Conservation (phyloP, 345 rosid species). For the Alliaria petiolata region DNA sequence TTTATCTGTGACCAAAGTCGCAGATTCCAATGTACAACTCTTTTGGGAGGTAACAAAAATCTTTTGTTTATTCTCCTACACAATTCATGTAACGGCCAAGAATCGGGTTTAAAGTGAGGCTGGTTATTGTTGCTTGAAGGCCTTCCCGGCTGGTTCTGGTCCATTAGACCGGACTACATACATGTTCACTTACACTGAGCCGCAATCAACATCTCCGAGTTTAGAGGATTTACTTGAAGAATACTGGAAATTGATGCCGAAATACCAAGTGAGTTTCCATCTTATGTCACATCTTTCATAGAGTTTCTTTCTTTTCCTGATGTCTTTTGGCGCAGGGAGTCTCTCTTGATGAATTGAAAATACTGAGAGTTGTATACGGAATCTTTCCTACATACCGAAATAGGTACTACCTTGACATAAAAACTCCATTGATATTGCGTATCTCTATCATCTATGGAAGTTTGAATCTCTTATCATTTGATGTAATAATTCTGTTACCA, state of each 20-base stretch:
- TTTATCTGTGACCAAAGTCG: constrained; percentile 60
- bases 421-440: not conserved
- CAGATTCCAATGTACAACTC: constrained; percentile 64
- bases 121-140: constrained; percentile 42
- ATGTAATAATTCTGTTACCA: constrained; percentile 10
- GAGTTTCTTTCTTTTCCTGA: not conserved
- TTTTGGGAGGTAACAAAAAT: constrained; percentile 82
- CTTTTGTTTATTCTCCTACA: not conserved
- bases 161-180: constrained; percentile 89
- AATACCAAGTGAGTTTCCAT: constrained; percentile 63
- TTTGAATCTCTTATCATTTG: constrained; percentile 8
- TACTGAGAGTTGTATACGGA: constrained; percentile 81
- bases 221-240: constrained; percentile 83
- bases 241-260: constrained; percentile 88
- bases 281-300: not conserved
- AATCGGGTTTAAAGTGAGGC: not conserved
- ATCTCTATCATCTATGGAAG: not conserved
- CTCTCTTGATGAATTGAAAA: constrained; percentile 64
- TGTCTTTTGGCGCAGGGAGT: constrained; percentile 50
- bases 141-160: constrained; percentile 96
- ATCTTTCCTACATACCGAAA: constrained; percentile 84
- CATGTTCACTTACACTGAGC: constrained; percentile 90
- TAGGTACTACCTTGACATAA: constrained; percentile 46
- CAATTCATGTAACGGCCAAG: not conserved
- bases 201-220: constrained; percentile 69